Percentiles rank a stretch among this genome's conserved stretches.
phyloP scores from a whole-genome alignment of 768 basidiomycete species.

The Phylloporus scabripes region DNA sequence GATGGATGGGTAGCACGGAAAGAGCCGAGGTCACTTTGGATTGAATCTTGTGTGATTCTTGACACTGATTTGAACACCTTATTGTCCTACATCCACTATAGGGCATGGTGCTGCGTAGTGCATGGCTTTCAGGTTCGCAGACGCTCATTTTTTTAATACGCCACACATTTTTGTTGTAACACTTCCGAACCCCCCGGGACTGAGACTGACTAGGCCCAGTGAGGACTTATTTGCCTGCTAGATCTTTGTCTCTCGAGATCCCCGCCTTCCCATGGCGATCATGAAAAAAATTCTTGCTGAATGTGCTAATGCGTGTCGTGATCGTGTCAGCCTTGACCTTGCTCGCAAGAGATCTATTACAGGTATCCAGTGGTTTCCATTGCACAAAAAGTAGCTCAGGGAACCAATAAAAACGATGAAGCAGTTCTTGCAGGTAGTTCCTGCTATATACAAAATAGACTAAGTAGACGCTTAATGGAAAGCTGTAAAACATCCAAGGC shows the following conservation, averaged over 20 bases:
- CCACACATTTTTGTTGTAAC: too few relatives aligned
- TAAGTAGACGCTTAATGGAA: background rate
- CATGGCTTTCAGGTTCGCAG: background rate
- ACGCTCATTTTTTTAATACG: background rate
- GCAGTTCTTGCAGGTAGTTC: slow-evolving; percentile 5
- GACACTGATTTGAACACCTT: slow-evolving; percentile 5
- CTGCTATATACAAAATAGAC: slow-evolving; percentile 21
- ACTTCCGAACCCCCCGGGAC: background rate
- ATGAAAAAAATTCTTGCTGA: background rate
- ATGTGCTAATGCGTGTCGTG: slow-evolving; percentile 2
- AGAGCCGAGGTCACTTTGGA: background rate
- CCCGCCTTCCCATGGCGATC: slow-evolving; percentile 15
- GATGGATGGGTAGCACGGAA: slow-evolving; percentile 2
- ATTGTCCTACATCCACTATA: background rate
- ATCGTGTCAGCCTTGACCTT: background rate
- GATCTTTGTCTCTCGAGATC: slow-evolving; percentile 18
- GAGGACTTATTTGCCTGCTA: background rate
- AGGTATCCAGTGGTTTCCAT: background rate
- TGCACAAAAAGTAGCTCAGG: background rate
- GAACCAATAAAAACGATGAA: background rate
- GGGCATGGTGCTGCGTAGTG: too few relatives aligned
- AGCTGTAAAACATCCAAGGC: slow-evolving; percentile 12
- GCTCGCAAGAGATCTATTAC: background rate
- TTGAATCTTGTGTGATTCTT: background rate
- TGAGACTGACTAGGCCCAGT: background rate